These are phyloP conservation scores for Epichloe elymi DNA, from an alignment of 2,329 filamentous ascomycete species.

Conservation along the genomic window DNA sequence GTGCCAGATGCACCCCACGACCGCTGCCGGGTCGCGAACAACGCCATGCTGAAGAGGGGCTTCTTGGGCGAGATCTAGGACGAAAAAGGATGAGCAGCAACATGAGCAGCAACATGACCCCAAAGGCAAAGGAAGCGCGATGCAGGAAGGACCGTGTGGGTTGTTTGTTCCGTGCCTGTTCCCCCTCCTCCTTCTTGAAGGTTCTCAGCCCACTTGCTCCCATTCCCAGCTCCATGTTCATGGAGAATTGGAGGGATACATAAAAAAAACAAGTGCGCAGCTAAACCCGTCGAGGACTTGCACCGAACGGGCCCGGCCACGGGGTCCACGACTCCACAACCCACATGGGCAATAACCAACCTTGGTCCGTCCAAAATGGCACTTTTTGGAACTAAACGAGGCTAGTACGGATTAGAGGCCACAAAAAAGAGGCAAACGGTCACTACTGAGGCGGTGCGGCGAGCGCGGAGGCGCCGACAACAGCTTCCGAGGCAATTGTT, in stretches of 20 bases:
- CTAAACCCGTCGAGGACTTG: background rate
- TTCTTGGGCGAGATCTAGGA: background rate
- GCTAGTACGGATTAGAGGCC: background rate
- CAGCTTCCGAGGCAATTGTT: background rate
- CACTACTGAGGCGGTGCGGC: background rate
- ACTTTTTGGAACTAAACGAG: background rate
- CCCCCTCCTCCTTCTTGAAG: too few relatives aligned
- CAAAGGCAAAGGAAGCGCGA: background rate
- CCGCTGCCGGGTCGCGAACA: slow-evolving; percentile 13
- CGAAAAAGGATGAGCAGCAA: too few relatives aligned
- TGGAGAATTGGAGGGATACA: too few relatives aligned
- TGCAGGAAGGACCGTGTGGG: too few relatives aligned
- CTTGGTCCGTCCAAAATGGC: background rate
- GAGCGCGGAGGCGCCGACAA: background rate
- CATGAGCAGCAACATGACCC: too few relatives aligned
- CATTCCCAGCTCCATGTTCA: too few relatives aligned
- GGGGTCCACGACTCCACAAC: background rate
- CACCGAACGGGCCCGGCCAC: background rate
- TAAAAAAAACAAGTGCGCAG: too few relatives aligned
- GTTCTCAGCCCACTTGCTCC: too few relatives aligned
- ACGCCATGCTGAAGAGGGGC: background rate
- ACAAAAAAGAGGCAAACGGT: background rate
- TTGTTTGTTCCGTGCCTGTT: too few relatives aligned
- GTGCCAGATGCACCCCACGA: slow-evolving; percentile 17
- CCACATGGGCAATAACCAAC: slow-evolving; percentile 1